phyloP scores from a whole-genome alignment of 768 basidiomycete species.

The Lactarius tabidus region DNA sequence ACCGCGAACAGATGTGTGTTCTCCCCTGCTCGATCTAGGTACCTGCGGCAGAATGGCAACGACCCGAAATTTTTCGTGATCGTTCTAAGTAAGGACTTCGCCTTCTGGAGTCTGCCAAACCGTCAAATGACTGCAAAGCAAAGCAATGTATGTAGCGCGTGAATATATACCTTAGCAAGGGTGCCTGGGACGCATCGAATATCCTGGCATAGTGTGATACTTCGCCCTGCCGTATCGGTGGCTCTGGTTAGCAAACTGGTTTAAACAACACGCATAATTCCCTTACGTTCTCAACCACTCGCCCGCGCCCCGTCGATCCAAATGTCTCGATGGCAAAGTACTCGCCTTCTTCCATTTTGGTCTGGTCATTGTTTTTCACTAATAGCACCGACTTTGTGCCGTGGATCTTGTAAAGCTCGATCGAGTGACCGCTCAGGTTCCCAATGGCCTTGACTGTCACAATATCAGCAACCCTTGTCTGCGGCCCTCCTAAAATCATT shows the following conservation, averaged over 20 bases:
- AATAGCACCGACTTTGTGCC: constrained; percentile 89
- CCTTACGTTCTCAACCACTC: constrained; percentile 73
- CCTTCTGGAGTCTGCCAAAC: constrained; percentile 62
- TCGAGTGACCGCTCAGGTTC: constrained; percentile 94
- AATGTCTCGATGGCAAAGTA: constrained; percentile 99
- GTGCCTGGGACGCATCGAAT: constrained; percentile 63
- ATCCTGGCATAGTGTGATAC: constrained; percentile 89
- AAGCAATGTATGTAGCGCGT: not conserved
- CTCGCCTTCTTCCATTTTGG: constrained; percentile 99
- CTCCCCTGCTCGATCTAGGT: constrained; percentile 90
- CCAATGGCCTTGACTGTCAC: constrained; percentile 85
- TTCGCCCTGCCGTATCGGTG: constrained; percentile 68
- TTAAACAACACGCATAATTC: constrained; percentile 21
- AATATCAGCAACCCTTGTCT: constrained; percentile 21
- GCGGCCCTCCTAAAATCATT: not conserved
- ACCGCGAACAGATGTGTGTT: constrained; percentile 91
- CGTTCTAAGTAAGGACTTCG: constrained; percentile 78
- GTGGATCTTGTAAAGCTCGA: constrained; percentile 87
- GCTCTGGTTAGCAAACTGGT: constrained; percentile 1
- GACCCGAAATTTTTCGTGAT: constrained; percentile 95
- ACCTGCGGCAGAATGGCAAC: constrained; percentile 91
- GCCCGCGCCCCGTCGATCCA: constrained; percentile 91
- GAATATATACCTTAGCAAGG: constrained; percentile 53
- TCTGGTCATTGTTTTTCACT: constrained; percentile 84
- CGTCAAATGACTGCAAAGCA: constrained; percentile 9